Evolutionary conservation across 352 stramenopile species (phyloP).

Genomic region (Phytophthora sp.): DNA sequence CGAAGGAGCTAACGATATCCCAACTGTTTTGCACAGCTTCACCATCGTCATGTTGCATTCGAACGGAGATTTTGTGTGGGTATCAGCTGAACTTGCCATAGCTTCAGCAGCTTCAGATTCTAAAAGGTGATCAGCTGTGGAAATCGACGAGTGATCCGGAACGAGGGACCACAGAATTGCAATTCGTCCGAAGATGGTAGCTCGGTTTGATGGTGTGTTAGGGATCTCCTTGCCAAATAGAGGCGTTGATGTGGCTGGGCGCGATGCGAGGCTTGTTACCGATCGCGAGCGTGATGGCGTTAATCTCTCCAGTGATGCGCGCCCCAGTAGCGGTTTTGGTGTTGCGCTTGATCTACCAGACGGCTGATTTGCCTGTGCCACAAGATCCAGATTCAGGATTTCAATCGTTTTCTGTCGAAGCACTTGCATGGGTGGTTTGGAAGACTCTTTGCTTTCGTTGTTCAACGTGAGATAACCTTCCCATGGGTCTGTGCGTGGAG

Average conservation of each 20-base stretch:
- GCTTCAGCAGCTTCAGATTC: not conserved
- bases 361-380: slow-evolving; percentile 6
- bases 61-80: slow-evolving; percentile 44
- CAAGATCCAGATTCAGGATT: slow-evolving; percentile 25
- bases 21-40: slow-evolving; percentile 62
- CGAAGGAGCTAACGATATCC: slow-evolving; percentile 42
- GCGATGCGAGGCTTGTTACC: not conserved
- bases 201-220: slow-evolving; percentile 37
- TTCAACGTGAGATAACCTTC: slow-evolving; percentile 28
- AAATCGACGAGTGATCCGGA: slow-evolving; percentile 15
- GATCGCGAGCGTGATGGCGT: slow-evolving; percentile 14
- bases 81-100: not conserved
- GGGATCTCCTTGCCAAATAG: slow-evolving; percentile 47
- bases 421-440: slow-evolving; percentile 15
- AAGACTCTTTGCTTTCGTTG: slow-evolving; percentile 19
- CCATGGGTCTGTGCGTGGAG: slow-evolving; percentile 25
- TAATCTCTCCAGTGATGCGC: slow-evolving; percentile 13
- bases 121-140: not conserved
- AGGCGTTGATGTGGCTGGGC: slow-evolving; percentile 5
- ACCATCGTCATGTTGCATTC: slow-evolving; percentile 65
- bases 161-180: slow-evolving; percentile 54
- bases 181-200: slow-evolving; percentile 43
- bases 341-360: slow-evolving; percentile 7
- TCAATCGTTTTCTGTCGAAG: slow-evolving; percentile 32
- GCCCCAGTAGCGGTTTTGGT: slow-evolving; percentile 23